Conservation (phyloP, 2,329 filamentous ascomycete genomes). For the Colletotrichum orchidophilum region DNA sequence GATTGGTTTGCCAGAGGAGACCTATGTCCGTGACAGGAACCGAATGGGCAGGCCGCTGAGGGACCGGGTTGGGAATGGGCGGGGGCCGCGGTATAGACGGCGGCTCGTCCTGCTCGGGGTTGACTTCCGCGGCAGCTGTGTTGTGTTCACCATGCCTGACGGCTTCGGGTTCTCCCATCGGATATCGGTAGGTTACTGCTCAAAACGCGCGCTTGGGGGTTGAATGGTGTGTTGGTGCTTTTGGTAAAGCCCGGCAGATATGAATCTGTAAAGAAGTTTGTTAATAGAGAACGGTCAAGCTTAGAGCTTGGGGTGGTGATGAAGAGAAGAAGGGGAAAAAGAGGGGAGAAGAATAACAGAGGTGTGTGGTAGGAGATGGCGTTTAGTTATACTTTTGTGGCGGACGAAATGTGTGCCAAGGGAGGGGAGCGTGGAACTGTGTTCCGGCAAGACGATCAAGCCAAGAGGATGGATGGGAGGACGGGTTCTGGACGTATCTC, state of each 20-base stretch:
- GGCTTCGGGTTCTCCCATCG: slow-evolving; percentile 37
- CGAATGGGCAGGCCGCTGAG: slow-evolving; percentile 39
- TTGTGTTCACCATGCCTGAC: slow-evolving; percentile 36
- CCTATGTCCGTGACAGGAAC: slow-evolving; percentile 40
- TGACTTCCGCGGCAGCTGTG: slow-evolving; percentile 36
- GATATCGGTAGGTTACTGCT: slow-evolving; percentile 34
- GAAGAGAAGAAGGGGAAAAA: slow-evolving; percentile 9
- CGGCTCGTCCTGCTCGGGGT: slow-evolving; percentile 36
- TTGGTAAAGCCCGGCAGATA: slow-evolving; percentile 24
- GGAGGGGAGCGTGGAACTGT: slow-evolving; percentile 1
- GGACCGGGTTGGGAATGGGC: slow-evolving; percentile 28
- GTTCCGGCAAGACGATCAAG: not conserved
- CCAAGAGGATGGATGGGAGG: not conserved
- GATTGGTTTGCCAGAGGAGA: slow-evolving; percentile 51
- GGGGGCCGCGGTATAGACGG: slow-evolving; percentile 34
- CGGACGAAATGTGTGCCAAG: slow-evolving; percentile 15
- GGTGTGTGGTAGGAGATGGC: slow-evolving; percentile 14
- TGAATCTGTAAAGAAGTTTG: not conserved
- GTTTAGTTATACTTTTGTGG: slow-evolving; percentile 31
- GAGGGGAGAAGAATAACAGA: not conserved
- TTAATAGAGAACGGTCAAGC: slow-evolving; percentile 27
- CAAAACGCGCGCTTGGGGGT: slow-evolving; percentile 14
- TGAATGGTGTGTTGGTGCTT: slow-evolving; percentile 23
- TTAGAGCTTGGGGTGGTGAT: slow-evolving; percentile 31
- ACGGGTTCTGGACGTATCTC: not conserved